Base-by-base conservation (phyloP, 371 early-diverging fungal species). In the Globomyces sp. region DNA sequence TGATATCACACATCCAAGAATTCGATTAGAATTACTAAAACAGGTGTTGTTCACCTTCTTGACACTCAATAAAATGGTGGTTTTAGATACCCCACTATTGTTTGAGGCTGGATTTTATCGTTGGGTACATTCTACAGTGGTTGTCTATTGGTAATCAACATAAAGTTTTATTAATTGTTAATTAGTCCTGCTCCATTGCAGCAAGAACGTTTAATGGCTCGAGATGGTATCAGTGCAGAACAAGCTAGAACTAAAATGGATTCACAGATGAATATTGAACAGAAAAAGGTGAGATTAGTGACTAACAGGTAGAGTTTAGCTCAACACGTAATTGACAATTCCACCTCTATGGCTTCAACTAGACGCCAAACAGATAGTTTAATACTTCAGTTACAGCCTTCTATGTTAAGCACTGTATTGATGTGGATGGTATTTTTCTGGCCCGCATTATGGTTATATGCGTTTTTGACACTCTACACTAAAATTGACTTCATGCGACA, bases 81-180 rank as follows among this genome's bases (percentile, higher is more conserved):
- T 98, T 1, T 77, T 96, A 36, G 98, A 98, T 74, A 91, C 92
- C 0, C 97, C 98, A 11, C 77, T 98, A 55, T 79, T 98, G 64
- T 87, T 92, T 65, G 98, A 98, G 69, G 83, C 87, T 40, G 86
- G 89, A 5, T 70, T 96, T 66, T 83, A 92, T 72, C 74, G 80
- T 50, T 86, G 87, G 60, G 87, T 93, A 57, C 83, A 85, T 43
- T 72, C 77, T 0, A 87, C 85, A 2, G 81, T 91, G 8, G 95
- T 97, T 2, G 90, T 96, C 0, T 92, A 86, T 67, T 89, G 90
- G 90, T 89, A 80, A 66, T 76, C 37, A 41, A 6, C 2, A 11
- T 53, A 13, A 53, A 1, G 24, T 24, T 24, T 24, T 24, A 24
- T 24, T 24, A 24, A 24, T 24, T 24, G 24, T 24, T 24, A 24